Base-by-base conservation (phyloP, 768 basidiomycete species). In the Suillus paluster region DNA sequence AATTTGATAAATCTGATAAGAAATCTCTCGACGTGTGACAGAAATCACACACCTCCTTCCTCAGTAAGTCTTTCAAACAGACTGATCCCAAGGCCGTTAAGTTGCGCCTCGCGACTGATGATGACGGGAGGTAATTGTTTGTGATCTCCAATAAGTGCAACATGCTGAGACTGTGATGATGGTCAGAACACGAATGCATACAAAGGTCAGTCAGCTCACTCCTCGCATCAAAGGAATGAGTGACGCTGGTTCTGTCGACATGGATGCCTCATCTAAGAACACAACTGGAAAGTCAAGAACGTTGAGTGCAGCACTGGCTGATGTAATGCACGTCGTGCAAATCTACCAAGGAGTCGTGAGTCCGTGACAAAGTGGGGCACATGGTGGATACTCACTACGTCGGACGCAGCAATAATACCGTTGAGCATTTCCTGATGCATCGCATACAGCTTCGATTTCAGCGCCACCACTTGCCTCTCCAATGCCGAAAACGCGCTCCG, bases 91-190 rank as follows among this genome's bases (percentile, higher is more conserved):
- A 97, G 79, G 2, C 94, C 94, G 19, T 85, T 84, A 23, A 83
- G 75, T 67, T 85, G 82, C 0, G 94, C 95, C 70, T 92, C 87
- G 23, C 82, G 81, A 64, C 91, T 94, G 23, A 86, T 80, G 61
- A 97, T 92, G 64, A 97, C 86, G 0, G 95, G 94, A 9, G 95
- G 94, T 11, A 98, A 81, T 71, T 98, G 95, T 70, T 97, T 97
- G 75, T 98, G 95, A 76, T 98, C 95, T n/a, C 95, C 95, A 67
- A 98, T 96, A 50, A 98, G 84, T 1, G 94, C 86, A 36, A 94
- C 81, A 68, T 97, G 95, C 57, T 80, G 82, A 9, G 89, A 89
- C 94, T 95, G 45, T 14, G 69, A 23, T 53, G 48, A 63, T 25
- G 11, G 61, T 63, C 64, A 67, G 57, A 57, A 36, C 63, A 57